Percentiles rank a stretch among this genome's conserved stretches.
Evolutionary conservation across 768 basidiomycete genomes (phyloP).

Genomic region (Pleurotus platypus): DNA sequence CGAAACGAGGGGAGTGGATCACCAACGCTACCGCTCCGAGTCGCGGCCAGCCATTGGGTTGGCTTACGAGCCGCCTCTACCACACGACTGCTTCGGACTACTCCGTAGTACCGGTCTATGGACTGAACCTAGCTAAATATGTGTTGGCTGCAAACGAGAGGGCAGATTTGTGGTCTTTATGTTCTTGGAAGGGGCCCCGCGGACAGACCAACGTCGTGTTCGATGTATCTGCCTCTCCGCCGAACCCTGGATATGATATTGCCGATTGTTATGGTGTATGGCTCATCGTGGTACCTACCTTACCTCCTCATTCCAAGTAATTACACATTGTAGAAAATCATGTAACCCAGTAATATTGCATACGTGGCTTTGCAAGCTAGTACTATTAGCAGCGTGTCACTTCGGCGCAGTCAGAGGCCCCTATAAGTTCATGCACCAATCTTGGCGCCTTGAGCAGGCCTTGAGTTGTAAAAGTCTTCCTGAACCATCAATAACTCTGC

Average conservation of each 20-base stretch:
- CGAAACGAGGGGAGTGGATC: conserved; percentile 26
- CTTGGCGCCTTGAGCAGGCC: neutral
- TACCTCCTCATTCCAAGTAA: neutral
- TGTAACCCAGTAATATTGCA: too few relatives aligned
- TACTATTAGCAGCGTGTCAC: neutral
- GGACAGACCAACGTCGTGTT: conserved; percentile 34
- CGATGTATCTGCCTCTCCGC: conserved; percentile 23
- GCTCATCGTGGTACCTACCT: conserved; percentile 21
- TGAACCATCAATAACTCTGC: neutral
- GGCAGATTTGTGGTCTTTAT: conserved; percentile 35
- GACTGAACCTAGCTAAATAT: conserved; percentile 27
- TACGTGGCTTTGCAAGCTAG: too few relatives aligned
- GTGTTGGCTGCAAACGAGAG: conserved; percentile 29
- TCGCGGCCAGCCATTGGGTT: conserved; percentile 28
- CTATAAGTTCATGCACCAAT: neutral
- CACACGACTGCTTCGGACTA: conserved; percentile 6
- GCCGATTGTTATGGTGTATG: conserved; percentile 26
- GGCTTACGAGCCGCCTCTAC: conserved; percentile 32
- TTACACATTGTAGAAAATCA: too few relatives aligned
- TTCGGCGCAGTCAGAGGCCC: neutral
- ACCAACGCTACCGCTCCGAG: conserved; percentile 34
- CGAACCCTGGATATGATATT: conserved; percentile 20
- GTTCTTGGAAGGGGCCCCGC: conserved; percentile 23
- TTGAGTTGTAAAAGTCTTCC: neutral
- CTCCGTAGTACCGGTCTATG: conserved; percentile 25